These are phyloP conservation scores for Fomitopsis pulvina DNA, from an alignment of 768 basidiomycete genomes.

Conservation along the genomic window DNA sequence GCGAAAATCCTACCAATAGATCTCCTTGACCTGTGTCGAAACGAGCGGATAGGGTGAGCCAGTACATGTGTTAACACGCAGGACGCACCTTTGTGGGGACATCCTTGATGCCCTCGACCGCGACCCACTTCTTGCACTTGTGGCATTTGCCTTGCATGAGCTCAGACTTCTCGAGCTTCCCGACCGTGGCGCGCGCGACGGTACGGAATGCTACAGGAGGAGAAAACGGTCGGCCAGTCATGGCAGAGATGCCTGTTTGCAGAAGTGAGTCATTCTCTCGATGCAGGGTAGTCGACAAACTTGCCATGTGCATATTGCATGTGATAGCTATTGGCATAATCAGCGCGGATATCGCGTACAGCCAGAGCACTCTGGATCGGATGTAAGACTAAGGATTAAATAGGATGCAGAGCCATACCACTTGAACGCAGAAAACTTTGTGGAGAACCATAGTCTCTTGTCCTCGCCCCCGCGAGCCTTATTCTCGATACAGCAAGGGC, in stretches of 20 bases:
- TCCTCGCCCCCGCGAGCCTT: constrained; percentile 55
- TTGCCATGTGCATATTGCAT: constrained; percentile 77
- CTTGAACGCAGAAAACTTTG: constrained; percentile 83
- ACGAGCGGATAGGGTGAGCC: not conserved
- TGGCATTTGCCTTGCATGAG: constrained; percentile 75
- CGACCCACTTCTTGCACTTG: constrained; percentile 66
- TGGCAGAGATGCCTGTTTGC: constrained; percentile 58
- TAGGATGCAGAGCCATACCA: constrained; percentile 36
- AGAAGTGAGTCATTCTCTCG: not conserved
- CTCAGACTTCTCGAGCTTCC: constrained; percentile 51
- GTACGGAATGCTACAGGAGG: constrained; percentile 63
- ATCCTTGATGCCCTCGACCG: constrained; percentile 67
- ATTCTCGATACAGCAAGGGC: constrained; percentile 69
- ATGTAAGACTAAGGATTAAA: not conserved
- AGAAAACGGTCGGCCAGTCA: constrained; percentile 66
- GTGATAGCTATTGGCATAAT: constrained; percentile 50
- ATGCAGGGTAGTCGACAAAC: constrained; percentile 5
- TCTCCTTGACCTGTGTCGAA: constrained; percentile 51
- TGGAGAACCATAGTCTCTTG: constrained; percentile 63
- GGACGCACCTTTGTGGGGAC: constrained; percentile 57
- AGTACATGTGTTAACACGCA: not conserved
- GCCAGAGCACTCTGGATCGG: constrained; percentile 3
- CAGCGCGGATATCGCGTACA: not conserved
- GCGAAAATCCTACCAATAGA: constrained; percentile 50
- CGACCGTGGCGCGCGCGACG: constrained; percentile 35